Conservation (phyloP, 257 asterid species). For the Solanum habrochaites region DNA sequence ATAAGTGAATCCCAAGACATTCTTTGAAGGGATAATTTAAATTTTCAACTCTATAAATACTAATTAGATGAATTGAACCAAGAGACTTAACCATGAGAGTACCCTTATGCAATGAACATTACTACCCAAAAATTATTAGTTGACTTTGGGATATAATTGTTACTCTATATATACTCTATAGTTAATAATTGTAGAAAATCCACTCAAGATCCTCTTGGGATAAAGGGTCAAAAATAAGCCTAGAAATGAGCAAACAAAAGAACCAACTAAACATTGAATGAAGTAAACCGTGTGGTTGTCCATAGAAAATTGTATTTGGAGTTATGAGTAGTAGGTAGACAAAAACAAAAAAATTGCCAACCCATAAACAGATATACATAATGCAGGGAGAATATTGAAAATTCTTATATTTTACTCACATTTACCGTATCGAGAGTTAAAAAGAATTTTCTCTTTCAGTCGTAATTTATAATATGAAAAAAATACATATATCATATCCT, state of each 20-base stretch:
- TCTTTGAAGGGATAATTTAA: not conserved
- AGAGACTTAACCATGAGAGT: not conserved
- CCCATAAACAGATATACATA: not conserved
- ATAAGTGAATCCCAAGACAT: not conserved
- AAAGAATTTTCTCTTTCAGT: too few relatives aligned
- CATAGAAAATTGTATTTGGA: not conserved
- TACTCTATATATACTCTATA: not conserved
- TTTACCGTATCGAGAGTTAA: not conserved
- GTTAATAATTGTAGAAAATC: not conserved
- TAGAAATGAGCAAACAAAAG: constrained; percentile 7
- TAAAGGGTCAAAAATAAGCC: not conserved
- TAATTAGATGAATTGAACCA: not conserved
- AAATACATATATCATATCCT: not conserved
- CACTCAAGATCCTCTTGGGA: not conserved
- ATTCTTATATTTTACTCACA: not conserved
- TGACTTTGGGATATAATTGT: not conserved
- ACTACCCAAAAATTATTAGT: not conserved
- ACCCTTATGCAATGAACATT: constrained; percentile 3
- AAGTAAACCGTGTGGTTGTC: not conserved
- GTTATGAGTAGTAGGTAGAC: not conserved
- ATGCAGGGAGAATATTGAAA: not conserved
- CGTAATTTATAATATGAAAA: not conserved
- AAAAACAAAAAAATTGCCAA: not conserved
- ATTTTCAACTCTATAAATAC: not conserved
- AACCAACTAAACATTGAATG: not conserved